phyloP scores from a whole-genome alignment of 345 rosid genomes.

The Kandelia obovata region DNA sequence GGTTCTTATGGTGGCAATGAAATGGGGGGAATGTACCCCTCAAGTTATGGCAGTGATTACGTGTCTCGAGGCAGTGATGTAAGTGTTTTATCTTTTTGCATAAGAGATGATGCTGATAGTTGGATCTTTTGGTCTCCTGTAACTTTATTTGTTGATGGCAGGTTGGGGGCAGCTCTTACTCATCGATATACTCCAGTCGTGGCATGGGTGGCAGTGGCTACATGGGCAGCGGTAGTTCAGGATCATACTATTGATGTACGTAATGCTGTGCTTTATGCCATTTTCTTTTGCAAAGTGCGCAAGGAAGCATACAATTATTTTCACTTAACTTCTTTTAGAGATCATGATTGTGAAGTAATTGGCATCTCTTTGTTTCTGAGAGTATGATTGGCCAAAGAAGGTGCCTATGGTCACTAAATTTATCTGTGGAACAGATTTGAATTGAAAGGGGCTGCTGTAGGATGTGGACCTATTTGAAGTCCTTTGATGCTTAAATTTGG shows the following conservation, averaged over 20 bases:
- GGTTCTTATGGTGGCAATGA: slow-evolving; percentile 76
- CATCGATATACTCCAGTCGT: slow-evolving; percentile 81
- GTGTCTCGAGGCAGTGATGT: slow-evolving; percentile 75
- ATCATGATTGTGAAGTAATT: slow-evolving; percentile 26
- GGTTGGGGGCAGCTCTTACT: slow-evolving; percentile 89
- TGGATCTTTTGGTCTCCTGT: not conserved
- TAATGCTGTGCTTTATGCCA: slow-evolving; percentile 10
- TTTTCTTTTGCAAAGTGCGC: slow-evolving; percentile 15
- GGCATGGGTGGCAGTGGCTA: slow-evolving; percentile 73
- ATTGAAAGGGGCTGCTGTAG: slow-evolving; percentile 52
- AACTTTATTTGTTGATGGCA: slow-evolving; percentile 24
- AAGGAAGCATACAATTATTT: slow-evolving; percentile 11
- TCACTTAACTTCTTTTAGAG: slow-evolving; percentile 20
- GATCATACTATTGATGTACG: slow-evolving; percentile 84
- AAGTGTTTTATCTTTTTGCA: slow-evolving; percentile 20
- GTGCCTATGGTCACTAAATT: slow-evolving; percentile 46
- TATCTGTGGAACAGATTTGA: slow-evolving; percentile 67
- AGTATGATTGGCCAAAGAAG: slow-evolving; percentile 26
- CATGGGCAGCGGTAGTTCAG: slow-evolving; percentile 77
- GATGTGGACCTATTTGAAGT: slow-evolving; percentile 50
- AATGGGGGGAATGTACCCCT: slow-evolving; percentile 72
- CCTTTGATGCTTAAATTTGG: slow-evolving; percentile 34
- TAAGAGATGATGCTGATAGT: not conserved
- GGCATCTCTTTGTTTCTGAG: slow-evolving; percentile 33
- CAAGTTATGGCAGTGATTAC: slow-evolving; percentile 71